Conservation (phyloP, 345 rosid genomes). For the Gossypium mustelinum region DNA sequence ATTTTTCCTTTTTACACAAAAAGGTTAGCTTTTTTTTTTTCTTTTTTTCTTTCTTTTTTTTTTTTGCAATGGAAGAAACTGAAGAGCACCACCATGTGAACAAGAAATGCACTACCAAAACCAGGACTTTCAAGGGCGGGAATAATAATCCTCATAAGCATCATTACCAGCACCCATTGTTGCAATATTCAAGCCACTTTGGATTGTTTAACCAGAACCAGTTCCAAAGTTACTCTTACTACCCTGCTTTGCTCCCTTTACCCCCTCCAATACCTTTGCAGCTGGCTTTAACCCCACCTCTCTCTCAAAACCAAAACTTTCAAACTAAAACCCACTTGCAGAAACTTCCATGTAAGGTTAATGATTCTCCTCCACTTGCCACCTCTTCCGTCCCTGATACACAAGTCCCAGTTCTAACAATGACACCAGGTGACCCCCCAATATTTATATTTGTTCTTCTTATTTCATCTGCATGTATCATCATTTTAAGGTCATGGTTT, state of each 20-base stretch:
- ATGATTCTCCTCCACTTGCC: slow-evolving; percentile 30
- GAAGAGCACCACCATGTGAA: slow-evolving; percentile 34
- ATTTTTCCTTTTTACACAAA: slow-evolving; percentile 15
- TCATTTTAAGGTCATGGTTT: slow-evolving; percentile 22
- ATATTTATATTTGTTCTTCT: slow-evolving; percentile 2
- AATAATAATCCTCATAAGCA: slow-evolving; percentile 39
- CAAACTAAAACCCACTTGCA: slow-evolving; percentile 50
- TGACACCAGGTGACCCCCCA: slow-evolving; percentile 36
- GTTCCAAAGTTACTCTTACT: slow-evolving; percentile 32
- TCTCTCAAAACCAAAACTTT: slow-evolving; percentile 42
- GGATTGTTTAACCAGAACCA: slow-evolving; percentile 44
- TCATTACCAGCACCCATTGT: slow-evolving; percentile 43
- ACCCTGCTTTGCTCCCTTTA: slow-evolving; percentile 64
- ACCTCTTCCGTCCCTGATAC: slow-evolving; percentile 48
- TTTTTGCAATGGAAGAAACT: slow-evolving; percentile 60
- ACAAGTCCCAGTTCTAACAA: slow-evolving; percentile 24
- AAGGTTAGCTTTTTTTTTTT: not conserved
- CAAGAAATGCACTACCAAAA: slow-evolving; percentile 42
- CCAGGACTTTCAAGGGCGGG: slow-evolving; percentile 39
- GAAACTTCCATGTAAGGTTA: slow-evolving; percentile 40
- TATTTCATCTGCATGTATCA: slow-evolving; percentile 17
- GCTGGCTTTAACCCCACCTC: slow-evolving; percentile 42
- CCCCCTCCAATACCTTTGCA: slow-evolving; percentile 59
- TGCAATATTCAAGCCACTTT: slow-evolving; percentile 57
- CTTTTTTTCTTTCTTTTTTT: not conserved